phyloP scores from a whole-genome alignment of 495 filamentous ascomycete genomes.

The Tetracladium setigerum region DNA sequence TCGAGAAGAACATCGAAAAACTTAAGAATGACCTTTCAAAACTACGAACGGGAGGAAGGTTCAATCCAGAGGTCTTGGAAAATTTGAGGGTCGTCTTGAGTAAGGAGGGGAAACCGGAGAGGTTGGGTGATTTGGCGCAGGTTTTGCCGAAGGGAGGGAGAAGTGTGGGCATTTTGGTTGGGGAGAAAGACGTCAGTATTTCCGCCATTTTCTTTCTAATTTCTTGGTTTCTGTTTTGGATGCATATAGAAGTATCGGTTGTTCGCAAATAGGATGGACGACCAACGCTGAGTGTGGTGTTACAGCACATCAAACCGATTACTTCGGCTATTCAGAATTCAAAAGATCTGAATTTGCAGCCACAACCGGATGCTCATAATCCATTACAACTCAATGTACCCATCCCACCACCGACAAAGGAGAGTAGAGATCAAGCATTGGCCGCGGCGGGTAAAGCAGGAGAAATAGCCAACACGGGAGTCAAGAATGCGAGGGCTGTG shows the following conservation, averaged over 20 bases:
- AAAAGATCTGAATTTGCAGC: slow-evolving; percentile 58
- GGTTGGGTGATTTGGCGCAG: slow-evolving; percentile 66
- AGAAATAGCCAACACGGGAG: slow-evolving; percentile 45
- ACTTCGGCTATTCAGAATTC: slow-evolving; percentile 61
- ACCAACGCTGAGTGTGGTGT: neutral
- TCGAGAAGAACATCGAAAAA: slow-evolving; percentile 46
- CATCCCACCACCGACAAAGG: slow-evolving; percentile 62
- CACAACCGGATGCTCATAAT: slow-evolving; percentile 61
- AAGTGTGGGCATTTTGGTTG: slow-evolving; percentile 55
- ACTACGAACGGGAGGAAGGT: slow-evolving; percentile 56
- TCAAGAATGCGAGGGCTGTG: slow-evolving; percentile 46
- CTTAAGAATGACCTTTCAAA: slow-evolving; percentile 58
- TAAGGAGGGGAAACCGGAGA: slow-evolving; percentile 43
- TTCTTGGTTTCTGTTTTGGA: too few species aligned
- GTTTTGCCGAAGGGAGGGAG: slow-evolving; percentile 66
- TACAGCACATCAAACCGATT: slow-evolving; percentile 61
- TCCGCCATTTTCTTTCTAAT: slow-evolving; percentile 6
- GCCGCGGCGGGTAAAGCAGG: slow-evolving; percentile 51
- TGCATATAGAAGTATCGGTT: neutral
- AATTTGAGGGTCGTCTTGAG: slow-evolving; percentile 52
- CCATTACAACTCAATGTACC: slow-evolving; percentile 63
- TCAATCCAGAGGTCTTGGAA: slow-evolving; percentile 63
- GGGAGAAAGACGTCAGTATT: slow-evolving; percentile 50
- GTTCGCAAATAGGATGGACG: neutral
- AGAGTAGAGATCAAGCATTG: slow-evolving; percentile 45